Conservation (phyloP, 768 basidiomycete species). For the Boletus bicolor region DNA sequence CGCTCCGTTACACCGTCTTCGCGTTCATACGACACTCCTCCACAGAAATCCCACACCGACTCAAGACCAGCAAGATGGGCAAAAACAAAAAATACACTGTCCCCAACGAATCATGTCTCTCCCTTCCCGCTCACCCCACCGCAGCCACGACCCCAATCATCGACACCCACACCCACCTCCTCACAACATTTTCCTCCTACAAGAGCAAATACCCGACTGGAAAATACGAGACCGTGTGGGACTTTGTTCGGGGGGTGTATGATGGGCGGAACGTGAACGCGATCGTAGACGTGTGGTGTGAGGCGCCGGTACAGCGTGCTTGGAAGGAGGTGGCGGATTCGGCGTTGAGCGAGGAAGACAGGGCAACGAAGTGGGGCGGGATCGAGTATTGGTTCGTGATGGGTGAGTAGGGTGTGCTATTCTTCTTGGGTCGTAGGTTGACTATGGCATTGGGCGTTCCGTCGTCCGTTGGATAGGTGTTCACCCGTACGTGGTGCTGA, state of each 20-base stretch:
- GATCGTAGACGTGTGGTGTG: constrained; percentile 88
- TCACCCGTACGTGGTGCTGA: constrained; percentile 54
- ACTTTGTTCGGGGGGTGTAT: constrained; percentile 66
- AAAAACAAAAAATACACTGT: constrained; percentile 35
- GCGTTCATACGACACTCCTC: constrained; percentile 33
- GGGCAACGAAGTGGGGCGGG: constrained; percentile 56
- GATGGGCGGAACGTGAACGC: constrained; percentile 53
- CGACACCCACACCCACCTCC: constrained; percentile 86
- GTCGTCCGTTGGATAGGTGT: constrained; percentile 45
- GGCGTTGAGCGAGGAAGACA: constrained; percentile 49
- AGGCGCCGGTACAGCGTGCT: constrained; percentile 57
- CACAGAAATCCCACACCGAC: constrained; percentile 15
- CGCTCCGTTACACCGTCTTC: not conserved
- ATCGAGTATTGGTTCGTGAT: constrained; percentile 82
- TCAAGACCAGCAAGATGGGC: constrained; percentile 31
- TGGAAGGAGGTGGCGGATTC: constrained; percentile 78
- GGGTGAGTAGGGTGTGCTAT: constrained; percentile 41
- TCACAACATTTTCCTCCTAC: constrained; percentile 68
- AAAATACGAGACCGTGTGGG: constrained; percentile 53
- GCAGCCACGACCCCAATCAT: constrained; percentile 44
- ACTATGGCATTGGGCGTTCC: not conserved
- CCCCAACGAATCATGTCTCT: constrained; percentile 35
- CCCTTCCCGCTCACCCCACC: constrained; percentile 28
- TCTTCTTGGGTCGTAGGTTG: not conserved
- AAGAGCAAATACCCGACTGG: constrained; percentile 57